A percentile compares a stretch with the other conserved stretches of the same genome.
Conservation (phyloP, 768 basidiomycete genomes). For the Amanita molliuscula region DNA sequence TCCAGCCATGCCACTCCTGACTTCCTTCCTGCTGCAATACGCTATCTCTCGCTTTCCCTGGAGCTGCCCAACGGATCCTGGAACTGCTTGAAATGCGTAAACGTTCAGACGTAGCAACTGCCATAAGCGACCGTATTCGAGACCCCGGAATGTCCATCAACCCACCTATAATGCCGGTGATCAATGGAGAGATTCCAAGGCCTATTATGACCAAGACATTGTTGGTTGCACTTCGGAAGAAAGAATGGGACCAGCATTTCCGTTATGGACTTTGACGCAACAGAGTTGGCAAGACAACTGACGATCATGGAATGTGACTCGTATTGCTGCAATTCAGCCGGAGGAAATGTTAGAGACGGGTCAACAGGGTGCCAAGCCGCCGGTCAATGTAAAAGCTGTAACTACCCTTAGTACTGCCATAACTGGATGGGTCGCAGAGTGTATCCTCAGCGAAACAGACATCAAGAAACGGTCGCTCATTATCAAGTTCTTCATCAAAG, state of each 20-base stretch:
- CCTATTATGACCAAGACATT: conserved; percentile 80
- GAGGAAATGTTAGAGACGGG: conserved; percentile 85
- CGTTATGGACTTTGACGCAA: conserved; percentile 85
- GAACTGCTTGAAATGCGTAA: conserved; percentile 55
- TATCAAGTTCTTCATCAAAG: conserved; percentile 90
- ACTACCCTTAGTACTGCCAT: conserved; percentile 84
- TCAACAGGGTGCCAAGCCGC: conserved; percentile 53
- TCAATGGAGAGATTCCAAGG: conserved; percentile 66
- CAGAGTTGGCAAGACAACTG: conserved; percentile 89
- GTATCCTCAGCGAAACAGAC: conserved; percentile 85
- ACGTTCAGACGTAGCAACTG: conserved; percentile 38
- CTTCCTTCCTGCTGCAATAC: conserved; percentile 54
- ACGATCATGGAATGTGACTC: conserved; percentile 89
- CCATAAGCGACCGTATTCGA: conserved; percentile 53
- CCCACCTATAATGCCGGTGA: conserved; percentile 32
- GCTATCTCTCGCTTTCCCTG: conserved; percentile 50
- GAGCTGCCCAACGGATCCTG: conserved; percentile 62
- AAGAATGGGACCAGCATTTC: conserved; percentile 51
- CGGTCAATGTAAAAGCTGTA: conserved; percentile 72
- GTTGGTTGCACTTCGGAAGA: conserved; percentile 55
- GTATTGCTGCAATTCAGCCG: conserved; percentile 76
- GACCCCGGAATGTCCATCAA: conserved; percentile 72
- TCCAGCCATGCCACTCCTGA: conserved; percentile 44
- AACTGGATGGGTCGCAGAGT: conserved; percentile 94
- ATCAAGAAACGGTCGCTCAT: conserved; percentile 69